Base-by-base conservation (phyloP, 1,139 yeast species). In the Petasospora rhodanensis region DNA sequence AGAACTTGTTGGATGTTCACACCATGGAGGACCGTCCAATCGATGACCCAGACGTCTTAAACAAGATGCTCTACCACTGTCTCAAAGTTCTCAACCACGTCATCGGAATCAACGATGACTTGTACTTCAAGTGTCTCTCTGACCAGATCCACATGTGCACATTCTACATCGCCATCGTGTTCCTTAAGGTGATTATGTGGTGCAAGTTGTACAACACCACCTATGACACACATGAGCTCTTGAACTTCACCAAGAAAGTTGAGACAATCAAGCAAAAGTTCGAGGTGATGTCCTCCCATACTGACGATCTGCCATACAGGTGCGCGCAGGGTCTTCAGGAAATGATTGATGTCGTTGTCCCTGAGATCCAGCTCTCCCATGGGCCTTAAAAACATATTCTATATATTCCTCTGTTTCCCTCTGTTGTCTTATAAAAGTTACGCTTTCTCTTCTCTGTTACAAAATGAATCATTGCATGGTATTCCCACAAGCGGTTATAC, bases 131-230 rank as follows among this genome's bases (percentile, higher is more conserved):
- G 11, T 39, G 40, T 21, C 28, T 50, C 5, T 68, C 74, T 9
- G 77, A 71, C 51, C 76, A 71, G 51, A 51, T 71, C 22, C 75
- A 69, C 42, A 63, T 70, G 14, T 46, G 48, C 27, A 34, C 48
- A 57, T 66, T 47, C 61, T 68, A 49, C 67, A 62, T 47, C 62
- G 62, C 49, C 52, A 64, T 38, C 19, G 33, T 48, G 11, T 44
- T 38, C 35, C 29, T 31, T 17, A 41, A 38, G 29, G 32, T 41
- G 17, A 32, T 37, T 25, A 24, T 24, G 3, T 41, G 44, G 44
- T 41, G 44, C 15, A 33, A 31, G 21, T 9, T 37, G 22, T 41
- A 35, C 37, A 37, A 41, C 33, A 14, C 32, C 7, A 41, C 44
- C 3, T 41, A 41, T 25, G 37, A 35, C 18, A 6, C 26, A 7